These are phyloP conservation scores for Suhomyces yuchorum DNA, from an alignment of 1,139 yeast species.

Conservation along the genomic window DNA sequence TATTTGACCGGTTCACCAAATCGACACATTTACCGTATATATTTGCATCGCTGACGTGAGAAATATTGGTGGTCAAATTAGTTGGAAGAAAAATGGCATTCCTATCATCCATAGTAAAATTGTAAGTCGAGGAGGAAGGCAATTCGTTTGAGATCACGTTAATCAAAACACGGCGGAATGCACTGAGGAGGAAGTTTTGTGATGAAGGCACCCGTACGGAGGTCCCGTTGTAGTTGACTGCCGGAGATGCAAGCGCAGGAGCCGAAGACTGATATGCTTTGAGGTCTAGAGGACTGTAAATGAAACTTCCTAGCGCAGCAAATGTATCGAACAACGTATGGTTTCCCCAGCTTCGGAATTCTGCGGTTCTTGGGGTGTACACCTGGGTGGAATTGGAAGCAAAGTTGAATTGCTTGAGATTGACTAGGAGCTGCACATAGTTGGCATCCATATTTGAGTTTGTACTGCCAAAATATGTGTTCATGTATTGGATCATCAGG, in stretches of 20 bases:
- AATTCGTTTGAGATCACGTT: conserved; percentile 34
- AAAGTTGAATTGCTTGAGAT: conserved; percentile 33
- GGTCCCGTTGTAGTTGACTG: conserved; percentile 8
- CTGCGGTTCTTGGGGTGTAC: conserved; percentile 2
- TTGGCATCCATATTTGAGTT: conserved; percentile 60
- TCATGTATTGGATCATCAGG: conserved; percentile 24
- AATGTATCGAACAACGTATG: conserved; percentile 31
- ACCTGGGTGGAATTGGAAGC: conserved; percentile 5
- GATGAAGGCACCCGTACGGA: conserved; percentile 11
- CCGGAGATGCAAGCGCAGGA: neutral
- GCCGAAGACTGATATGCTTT: neutral
- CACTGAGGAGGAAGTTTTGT: conserved; percentile 42
- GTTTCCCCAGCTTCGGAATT: conserved; percentile 26
- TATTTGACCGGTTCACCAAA: conserved; percentile 18
- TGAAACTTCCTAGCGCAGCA: conserved; percentile 19
- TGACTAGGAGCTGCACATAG: conserved; percentile 54
- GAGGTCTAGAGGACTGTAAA: conserved; percentile 34
- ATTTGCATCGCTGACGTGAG: conserved; percentile 9
- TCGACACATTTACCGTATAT: conserved; percentile 10
- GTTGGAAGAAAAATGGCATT: conserved; percentile 23
- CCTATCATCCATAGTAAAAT: conserved; percentile 24
- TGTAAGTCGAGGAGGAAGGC: conserved; percentile 22
- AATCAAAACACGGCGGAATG: conserved; percentile 44
- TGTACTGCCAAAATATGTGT: conserved; percentile 43
- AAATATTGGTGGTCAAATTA: conserved; percentile 11